phyloP scores from a whole-genome alignment of 2,329 filamentous ascomycete genomes.

The Kalaharituber pfeilii region DNA sequence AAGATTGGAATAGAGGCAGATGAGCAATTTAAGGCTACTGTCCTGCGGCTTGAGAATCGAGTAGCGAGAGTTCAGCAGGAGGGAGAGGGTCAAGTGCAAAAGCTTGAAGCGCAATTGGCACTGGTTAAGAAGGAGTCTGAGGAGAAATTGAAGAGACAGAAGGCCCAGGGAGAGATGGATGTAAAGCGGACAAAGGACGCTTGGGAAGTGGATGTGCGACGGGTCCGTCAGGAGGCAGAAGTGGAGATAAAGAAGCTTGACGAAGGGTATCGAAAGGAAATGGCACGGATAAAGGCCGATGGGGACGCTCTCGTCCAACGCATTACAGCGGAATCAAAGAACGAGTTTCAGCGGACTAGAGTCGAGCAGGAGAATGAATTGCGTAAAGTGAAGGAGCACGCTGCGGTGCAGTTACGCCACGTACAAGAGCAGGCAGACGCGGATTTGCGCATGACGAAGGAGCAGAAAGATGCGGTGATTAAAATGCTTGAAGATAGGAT shows the following conservation, averaged over 20 bases:
- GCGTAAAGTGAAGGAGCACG: slow-evolving; percentile 24
- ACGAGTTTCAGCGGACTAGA: slow-evolving; percentile 20
- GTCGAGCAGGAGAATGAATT: slow-evolving; percentile 22
- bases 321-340: slow-evolving; percentile 5
- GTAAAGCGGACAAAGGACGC: slow-evolving; percentile 28
- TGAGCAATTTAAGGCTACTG: slow-evolving; percentile 15
- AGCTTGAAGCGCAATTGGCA: slow-evolving; percentile 27
- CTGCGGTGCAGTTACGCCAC: slow-evolving; percentile 25
- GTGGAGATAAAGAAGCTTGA: slow-evolving; percentile 18
- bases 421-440: background rate
- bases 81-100: slow-evolving; percentile 15
- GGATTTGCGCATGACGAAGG: slow-evolving; percentile 4
- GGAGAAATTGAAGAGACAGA: slow-evolving; percentile 34
- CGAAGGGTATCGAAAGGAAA: slow-evolving; percentile 9
- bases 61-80: slow-evolving; percentile 44
- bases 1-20: slow-evolving; percentile 13
- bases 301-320: slow-evolving; percentile 23
- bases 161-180: slow-evolving; percentile 33
- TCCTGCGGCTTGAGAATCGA: slow-evolving; percentile 16
- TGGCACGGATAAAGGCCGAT: slow-evolving; percentile 22
- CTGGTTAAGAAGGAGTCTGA: slow-evolving; percentile 24
- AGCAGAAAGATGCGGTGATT: slow-evolving; percentile 8
- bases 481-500: slow-evolving; percentile 12
- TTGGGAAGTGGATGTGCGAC: background rate
- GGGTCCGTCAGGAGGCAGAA: slow-evolving; percentile 25